Conservation (phyloP, 208 protist species). For the Acanthamoeba castellanii region DNA sequence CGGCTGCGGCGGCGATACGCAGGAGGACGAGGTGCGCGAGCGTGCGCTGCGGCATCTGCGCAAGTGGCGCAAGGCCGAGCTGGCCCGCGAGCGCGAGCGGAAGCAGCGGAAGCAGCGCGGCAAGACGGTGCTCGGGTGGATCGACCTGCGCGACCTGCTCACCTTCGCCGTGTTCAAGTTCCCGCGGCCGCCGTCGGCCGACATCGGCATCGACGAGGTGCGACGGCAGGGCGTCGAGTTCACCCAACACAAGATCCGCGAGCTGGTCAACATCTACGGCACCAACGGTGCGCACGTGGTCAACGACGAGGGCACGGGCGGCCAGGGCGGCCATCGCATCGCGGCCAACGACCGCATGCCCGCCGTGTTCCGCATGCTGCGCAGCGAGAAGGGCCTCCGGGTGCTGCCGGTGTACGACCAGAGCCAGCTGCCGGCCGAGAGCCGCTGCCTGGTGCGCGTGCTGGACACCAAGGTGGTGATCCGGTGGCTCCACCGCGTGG, state of each 20-base stretch:
- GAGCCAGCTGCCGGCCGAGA: slow-evolving; percentile 45
- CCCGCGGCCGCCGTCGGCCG: slow-evolving; percentile 24
- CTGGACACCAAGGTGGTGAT: slow-evolving; percentile 58
- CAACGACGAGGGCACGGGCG: slow-evolving; percentile 48
- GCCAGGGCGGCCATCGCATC: slow-evolving; percentile 27
- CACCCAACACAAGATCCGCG: slow-evolving; percentile 58
- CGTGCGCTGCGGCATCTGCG: slow-evolving; percentile 21
- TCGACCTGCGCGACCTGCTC: slow-evolving; percentile 60
- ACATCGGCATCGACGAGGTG: slow-evolving; percentile 51
- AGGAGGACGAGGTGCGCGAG: slow-evolving; percentile 16
- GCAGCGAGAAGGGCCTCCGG: slow-evolving; percentile 52
- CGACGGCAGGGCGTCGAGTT: slow-evolving; percentile 45
- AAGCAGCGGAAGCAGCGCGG: slow-evolving; percentile 43
- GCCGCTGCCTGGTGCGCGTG: slow-evolving; percentile 48
- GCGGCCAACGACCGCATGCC: slow-evolving; percentile 58
- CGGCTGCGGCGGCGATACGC: background rate
- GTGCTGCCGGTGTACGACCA: slow-evolving; percentile 61
- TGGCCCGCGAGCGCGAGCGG: slow-evolving; percentile 34
- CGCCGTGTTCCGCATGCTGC: slow-evolving; percentile 46
- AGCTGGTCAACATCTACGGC: slow-evolving; percentile 61
- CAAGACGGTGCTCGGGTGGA: slow-evolving; percentile 55
- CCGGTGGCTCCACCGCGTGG: slow-evolving; percentile 33
- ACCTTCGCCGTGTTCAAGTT: slow-evolving; percentile 61
- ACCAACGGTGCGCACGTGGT: slow-evolving; percentile 30
- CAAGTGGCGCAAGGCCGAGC: slow-evolving; percentile 65